Base-by-base conservation (phyloP, 23 red algal species). In the Gracilaria gracilis region DNA sequence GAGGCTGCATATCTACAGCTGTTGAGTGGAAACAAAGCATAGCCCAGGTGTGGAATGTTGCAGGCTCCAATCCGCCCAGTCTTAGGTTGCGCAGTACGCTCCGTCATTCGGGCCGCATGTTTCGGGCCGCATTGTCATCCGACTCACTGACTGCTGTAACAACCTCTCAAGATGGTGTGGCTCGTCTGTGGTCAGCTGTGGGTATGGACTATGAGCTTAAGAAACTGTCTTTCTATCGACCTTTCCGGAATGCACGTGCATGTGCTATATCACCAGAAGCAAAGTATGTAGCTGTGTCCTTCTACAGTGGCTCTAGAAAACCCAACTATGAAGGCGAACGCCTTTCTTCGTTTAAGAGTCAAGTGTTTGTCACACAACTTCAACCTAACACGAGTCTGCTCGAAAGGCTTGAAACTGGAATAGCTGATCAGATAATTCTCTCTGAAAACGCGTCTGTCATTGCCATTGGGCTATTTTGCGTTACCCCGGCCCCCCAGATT, bases 241-340 rank as follows among this genome's bases (percentile, higher is more conserved):
- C 38, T 33, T 51, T 20, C 39, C 50, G 27, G 9, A 77, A 77
- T 51, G 72, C 72, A 46, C 72, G 72, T 1, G 38, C 72, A 27
- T 77, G 72, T 51, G 72, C 72, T 51, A 1, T 77, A 46, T 77
- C 72, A 40, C 39, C 31, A 7, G 72, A 77, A 4, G 72, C 31
- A 14, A 46, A 77, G 72, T 77, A 77, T 25, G 72, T 34, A 7
- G 72, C 72, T 17, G 40, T 77, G 38, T 77, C 72, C 20, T 77
- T 77, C 72, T 77, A 77, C 72, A 77, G 36, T 34, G 72, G 72
- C 39, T 77, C 25, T 11, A 46, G 23, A 28, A 15, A 33, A 6
- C 21, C 21, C 38, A 51, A 31, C 29, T 2, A 69, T 19, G 72
- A 77, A 7, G 12, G 27, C 50, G 20, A 1, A 17, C 42, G 12